phyloP scores from a whole-genome alignment of 1,284 basidiomycete genomes.

The Boletus coffeatus region DNA sequence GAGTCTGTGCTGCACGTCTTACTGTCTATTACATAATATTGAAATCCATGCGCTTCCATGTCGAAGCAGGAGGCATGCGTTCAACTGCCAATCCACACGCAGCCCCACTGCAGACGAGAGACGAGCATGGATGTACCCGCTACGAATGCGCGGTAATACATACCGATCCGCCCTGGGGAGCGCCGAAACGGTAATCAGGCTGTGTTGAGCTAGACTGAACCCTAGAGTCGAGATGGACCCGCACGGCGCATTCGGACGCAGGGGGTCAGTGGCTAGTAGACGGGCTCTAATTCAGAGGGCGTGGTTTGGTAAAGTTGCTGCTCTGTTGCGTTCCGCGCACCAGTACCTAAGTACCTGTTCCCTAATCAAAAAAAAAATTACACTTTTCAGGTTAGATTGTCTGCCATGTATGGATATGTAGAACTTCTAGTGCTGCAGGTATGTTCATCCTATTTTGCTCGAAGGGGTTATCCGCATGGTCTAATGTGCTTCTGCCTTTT shows the following conservation, averaged over 20 bases:
- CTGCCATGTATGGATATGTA: constrained; percentile 23
- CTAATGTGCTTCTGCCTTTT: constrained; percentile 15
- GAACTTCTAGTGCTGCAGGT: constrained; percentile 4
- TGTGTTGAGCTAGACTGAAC: constrained; percentile 1
- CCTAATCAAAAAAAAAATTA: constrained; percentile 22
- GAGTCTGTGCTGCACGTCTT: constrained; percentile 1
- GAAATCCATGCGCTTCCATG: neutral
- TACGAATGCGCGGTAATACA: constrained; percentile 1
- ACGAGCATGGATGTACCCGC: neutral
- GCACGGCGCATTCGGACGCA: constrained; percentile 2
- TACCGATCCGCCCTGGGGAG: constrained; percentile 13
- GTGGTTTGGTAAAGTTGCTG: constrained; percentile 25
- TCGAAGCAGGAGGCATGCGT: neutral
- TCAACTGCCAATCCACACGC: neutral
- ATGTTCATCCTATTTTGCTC: constrained; percentile 18
- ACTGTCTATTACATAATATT: constrained; percentile 17
- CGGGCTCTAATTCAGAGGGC: constrained; percentile 18
- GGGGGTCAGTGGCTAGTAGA: neutral
- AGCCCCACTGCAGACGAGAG: constrained; percentile 4
- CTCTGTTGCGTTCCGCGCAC: constrained; percentile 14
- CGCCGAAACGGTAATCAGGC: neutral
- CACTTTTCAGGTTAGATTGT: constrained; percentile 32
- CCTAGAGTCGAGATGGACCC: constrained; percentile 10
- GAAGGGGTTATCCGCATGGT: constrained; percentile 24
- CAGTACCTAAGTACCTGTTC: constrained; percentile 14